Conservation (phyloP, 2,329 filamentous ascomycete genomes). For the Fusarium virguliforme region DNA sequence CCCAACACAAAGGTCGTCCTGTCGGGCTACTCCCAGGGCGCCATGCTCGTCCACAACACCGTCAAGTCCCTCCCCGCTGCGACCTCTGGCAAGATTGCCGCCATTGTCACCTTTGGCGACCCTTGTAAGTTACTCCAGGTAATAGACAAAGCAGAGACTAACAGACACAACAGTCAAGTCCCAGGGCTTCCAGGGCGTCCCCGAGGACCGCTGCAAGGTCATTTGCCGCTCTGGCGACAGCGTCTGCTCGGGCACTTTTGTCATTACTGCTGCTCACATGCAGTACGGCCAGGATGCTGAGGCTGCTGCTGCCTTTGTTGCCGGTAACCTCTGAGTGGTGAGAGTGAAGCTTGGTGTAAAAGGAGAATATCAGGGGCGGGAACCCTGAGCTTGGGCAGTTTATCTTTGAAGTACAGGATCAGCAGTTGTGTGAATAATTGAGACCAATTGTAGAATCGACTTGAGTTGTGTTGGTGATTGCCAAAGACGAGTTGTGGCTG, state of each 20-base stretch:
- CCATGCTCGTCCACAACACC: conserved; percentile 62
- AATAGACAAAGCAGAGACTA: conserved; percentile 8
- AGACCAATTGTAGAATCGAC: not conserved
- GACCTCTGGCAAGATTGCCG: conserved; percentile 49
- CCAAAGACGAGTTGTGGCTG: not conserved
- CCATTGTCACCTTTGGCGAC: conserved; percentile 54
- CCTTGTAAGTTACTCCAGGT: conserved; percentile 43
- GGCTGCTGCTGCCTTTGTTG: conserved; percentile 52
- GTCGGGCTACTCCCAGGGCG: conserved; percentile 64
- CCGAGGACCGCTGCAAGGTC: conserved; percentile 46
- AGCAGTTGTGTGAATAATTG: conserved; percentile 3
- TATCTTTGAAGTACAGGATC: not conserved
- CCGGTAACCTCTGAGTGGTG: conserved; percentile 36
- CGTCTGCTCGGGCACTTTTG: conserved; percentile 52
- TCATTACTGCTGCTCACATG: conserved; percentile 50
- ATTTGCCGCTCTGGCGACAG: conserved; percentile 55
- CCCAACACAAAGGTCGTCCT: conserved; percentile 64
- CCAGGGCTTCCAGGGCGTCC: conserved; percentile 46
- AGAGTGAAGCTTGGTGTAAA: too few relatives aligned
- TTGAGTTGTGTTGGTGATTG: conserved; percentile 1
- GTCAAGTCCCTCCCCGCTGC: conserved; percentile 58
- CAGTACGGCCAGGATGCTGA: conserved; percentile 52
- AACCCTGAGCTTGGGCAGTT: conserved; percentile 5
- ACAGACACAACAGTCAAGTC: conserved; percentile 37
- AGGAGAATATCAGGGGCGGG: conserved; percentile 9